Evolutionary conservation across 805 yeast species (phyloP), one percentile per base, ranked within the genome.

Genomic region (Suhomyces sp.): DNA sequence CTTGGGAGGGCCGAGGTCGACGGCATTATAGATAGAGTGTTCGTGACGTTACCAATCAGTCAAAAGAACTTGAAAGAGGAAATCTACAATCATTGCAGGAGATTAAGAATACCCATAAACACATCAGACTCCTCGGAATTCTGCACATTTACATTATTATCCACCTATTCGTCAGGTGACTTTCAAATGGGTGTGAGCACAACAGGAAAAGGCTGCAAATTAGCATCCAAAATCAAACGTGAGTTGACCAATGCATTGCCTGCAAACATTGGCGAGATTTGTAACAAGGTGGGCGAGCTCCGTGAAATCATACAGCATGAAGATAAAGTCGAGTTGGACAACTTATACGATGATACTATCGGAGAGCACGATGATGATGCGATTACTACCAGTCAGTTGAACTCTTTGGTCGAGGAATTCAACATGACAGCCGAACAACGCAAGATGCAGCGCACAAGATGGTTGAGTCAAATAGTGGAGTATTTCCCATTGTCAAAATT

Each of bases 391-490:
- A 71, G 77, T 35, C 75, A 75, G 46, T 75, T 89, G 53, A 89
- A 89, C 66, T 62, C 76, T 25, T 76, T 89, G 43, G 83, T 86
- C 5, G 71, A 77, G 20, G 91, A 86, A 57, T 81, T 82, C 57
- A 74, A 76, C 51, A 78, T 77, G 79, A 71, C 80, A 7, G 77
- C 73, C 51, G 76, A 78, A 49, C 78, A 81, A 49, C 73, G 74
- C 55, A 82, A 78, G 54, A 63, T 75, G 33, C 84, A 84, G 60
- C 76, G 94, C 59, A 77, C 89, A 24, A 78, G 96, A 61, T 93
- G 97, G 96, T 71, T 92, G 49, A 81, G 91, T 2, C 97, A 92
- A 63, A 81, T 91, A 48, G 93, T 93, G 48, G 97, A 92, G 61
- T 92, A 93, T 66, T 92, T 82, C 61, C 98, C 98, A 2, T 73